Conservation (phyloP, 331 rosid species). For the Phaseolus coccineus region DNA sequence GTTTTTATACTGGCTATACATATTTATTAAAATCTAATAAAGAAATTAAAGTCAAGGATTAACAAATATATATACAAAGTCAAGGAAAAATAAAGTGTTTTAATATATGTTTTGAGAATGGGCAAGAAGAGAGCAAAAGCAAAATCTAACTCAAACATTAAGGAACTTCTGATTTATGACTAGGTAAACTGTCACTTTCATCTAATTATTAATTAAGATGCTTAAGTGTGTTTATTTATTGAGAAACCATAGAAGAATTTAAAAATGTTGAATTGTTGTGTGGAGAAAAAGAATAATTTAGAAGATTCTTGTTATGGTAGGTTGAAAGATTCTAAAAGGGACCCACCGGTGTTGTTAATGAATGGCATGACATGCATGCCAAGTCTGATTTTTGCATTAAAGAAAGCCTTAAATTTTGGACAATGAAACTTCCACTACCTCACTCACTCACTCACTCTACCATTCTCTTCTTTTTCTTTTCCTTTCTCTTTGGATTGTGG, state of each 20-base stretch:
- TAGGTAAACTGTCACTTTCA: too few relatives aligned
- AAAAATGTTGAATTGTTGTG: background rate
- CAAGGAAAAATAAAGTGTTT: too few relatives aligned
- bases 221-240: background rate
- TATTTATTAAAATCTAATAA: too few relatives aligned
- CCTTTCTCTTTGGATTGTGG: constrained; percentile 37
- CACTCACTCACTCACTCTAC: background rate
- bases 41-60: too few relatives aligned
- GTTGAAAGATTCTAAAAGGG: constrained; percentile 61
- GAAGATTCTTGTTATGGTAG: constrained; percentile 63
- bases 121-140: too few relatives aligned
- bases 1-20: too few relatives aligned
- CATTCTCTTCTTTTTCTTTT: background rate
- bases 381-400: constrained; percentile 51
- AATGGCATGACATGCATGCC: constrained; percentile 66
- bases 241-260: background rate
- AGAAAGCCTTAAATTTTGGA: constrained; percentile 33
- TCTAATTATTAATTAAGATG: too few relatives aligned
- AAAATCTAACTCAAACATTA: too few relatives aligned
- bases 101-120: too few relatives aligned
- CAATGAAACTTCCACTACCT: constrained; percentile 41
- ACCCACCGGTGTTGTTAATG: constrained; percentile 48
- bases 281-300: constrained; percentile 45
- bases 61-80: too few relatives aligned
- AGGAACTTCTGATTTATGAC: too few relatives aligned